Conservation (phyloP, 1,284 basidiomycete genomes). For the Moesziomyces sp. region DNA sequence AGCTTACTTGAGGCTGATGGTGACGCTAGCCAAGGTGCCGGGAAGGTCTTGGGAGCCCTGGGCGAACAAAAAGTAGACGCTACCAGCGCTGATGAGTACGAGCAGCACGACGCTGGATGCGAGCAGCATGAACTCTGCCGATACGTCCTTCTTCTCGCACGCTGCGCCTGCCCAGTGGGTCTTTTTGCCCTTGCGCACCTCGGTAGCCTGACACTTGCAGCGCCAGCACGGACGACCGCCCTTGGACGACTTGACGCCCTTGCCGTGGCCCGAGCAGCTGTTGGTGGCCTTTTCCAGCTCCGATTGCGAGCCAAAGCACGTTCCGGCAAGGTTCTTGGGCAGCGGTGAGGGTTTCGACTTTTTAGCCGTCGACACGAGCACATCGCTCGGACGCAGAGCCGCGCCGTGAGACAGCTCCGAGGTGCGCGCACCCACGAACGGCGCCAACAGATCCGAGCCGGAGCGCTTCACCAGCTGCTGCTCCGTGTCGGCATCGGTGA, state of each 20-base stretch:
- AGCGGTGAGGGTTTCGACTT: slow-evolving; percentile 16
- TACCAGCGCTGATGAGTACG: slow-evolving; percentile 36
- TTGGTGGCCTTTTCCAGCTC: slow-evolving; percentile 52
- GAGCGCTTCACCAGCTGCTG: slow-evolving; percentile 18
- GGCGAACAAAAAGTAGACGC: slow-evolving; percentile 49
- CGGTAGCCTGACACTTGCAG: slow-evolving; percentile 56
- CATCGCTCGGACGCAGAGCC: background rate
- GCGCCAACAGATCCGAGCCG: slow-evolving; percentile 18
- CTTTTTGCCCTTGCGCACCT: slow-evolving; percentile 38
- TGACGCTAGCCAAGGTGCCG: slow-evolving; percentile 57
- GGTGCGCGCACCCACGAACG: slow-evolving; percentile 18
- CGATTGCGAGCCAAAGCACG: slow-evolving; percentile 46
- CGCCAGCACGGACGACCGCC: slow-evolving; percentile 59
- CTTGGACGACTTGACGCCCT: slow-evolving; percentile 40
- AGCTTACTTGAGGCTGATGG: slow-evolving; percentile 45
- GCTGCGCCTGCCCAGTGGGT: slow-evolving; percentile 59
- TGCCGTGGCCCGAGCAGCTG: slow-evolving; percentile 59
- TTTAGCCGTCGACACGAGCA: background rate
- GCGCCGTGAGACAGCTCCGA: slow-evolving; percentile 12
- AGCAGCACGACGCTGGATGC: slow-evolving; percentile 47
- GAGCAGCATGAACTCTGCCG: slow-evolving; percentile 55
- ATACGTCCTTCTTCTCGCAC: slow-evolving; percentile 63
- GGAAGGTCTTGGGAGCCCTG: slow-evolving; percentile 56
- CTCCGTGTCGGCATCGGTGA: slow-evolving; percentile 20
- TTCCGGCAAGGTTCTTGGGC: slow-evolving; percentile 33